A percentile compares a stretch with the other conserved stretches of the same genome.
These are phyloP conservation scores for Coelastrella sp. DNA, from an alignment of 139 green algal species.

Conservation along the genomic window DNA sequence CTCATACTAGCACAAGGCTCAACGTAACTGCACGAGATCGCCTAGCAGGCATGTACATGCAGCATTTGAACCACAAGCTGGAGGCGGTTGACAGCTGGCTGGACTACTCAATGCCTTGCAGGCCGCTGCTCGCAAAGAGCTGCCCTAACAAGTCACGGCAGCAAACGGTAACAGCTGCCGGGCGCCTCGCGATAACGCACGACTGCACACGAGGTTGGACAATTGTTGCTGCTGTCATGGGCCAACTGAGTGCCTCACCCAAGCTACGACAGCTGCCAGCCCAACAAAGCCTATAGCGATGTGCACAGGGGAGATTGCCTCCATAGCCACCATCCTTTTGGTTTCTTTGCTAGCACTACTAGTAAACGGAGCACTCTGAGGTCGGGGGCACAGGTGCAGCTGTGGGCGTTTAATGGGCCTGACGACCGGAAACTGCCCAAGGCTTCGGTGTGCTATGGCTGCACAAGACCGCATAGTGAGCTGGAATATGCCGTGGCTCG, in stretches of 20 bases:
- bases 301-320: background rate
- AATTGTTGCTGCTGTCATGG: background rate
- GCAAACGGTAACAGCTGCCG: too few species aligned
- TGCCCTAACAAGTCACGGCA: too few species aligned
- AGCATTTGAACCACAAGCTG: too few species aligned
- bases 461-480: slow-evolving; percentile 13
- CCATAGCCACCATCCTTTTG: slow-evolving; percentile 12
- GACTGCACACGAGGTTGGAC: background rate
- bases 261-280: slow-evolving; percentile 21
- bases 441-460: background rate
- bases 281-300: slow-evolving; percentile 4
- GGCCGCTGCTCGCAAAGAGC: too few species aligned
- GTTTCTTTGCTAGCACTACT: background rate
- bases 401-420: background rate
- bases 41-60: too few species aligned
- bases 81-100: too few species aligned
- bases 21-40: too few species aligned
- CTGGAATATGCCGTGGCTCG: background rate
- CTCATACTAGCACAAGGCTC: too few species aligned
- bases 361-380: background rate
- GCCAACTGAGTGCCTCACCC: background rate
- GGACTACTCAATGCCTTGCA: too few species aligned
- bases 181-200: too few species aligned
- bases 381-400: background rate
- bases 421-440: background rate